Conservation (phyloP, 2,329 filamentous ascomycete species). For the Xylaria sp. region DNA sequence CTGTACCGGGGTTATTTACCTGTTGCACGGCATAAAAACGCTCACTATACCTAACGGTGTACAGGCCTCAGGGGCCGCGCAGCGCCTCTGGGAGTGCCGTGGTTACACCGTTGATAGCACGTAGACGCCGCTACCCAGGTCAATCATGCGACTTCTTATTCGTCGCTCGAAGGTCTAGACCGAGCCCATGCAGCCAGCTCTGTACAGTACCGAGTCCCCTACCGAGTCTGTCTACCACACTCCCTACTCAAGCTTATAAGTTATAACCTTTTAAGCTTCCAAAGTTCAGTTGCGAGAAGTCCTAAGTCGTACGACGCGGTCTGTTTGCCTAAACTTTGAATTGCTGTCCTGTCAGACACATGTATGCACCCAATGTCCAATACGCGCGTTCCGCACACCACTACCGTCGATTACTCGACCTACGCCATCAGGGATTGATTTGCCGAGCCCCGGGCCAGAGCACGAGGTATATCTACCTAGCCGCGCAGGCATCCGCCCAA, state of each 20-base stretch:
- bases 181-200: conserved; percentile 29
- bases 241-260: neutral
- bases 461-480: conserved; percentile 3
- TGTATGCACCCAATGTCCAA: neutral
- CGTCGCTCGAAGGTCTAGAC: conserved; percentile 35
- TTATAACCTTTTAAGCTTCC: conserved; percentile 7
- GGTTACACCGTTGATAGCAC: conserved; percentile 27
- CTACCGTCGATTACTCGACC: conserved; percentile 13
- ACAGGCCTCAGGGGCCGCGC: conserved; percentile 12
- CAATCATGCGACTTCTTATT: conserved; percentile 22
- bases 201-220: conserved; percentile 13
- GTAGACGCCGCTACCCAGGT: conserved; percentile 21
- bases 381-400: conserved; percentile 9
- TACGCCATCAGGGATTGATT: conserved; percentile 10
- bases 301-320: conserved; percentile 22
- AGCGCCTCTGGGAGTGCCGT: conserved; percentile 13
- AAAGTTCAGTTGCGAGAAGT: conserved; percentile 9
- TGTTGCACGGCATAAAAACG: conserved; percentile 19
- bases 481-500: neutral
- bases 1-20: conserved; percentile 6
- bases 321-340: neutral
- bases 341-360: neutral
- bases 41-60: conserved; percentile 6
- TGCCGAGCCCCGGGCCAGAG: conserved; percentile 2
- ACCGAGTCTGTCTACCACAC: conserved; percentile 13